Evolutionary conservation across 2,329 filamentous ascomycete genomes (phyloP), one percentile per base, ranked within the genome.

Genomic region (Colletotrichum costaricense): DNA sequence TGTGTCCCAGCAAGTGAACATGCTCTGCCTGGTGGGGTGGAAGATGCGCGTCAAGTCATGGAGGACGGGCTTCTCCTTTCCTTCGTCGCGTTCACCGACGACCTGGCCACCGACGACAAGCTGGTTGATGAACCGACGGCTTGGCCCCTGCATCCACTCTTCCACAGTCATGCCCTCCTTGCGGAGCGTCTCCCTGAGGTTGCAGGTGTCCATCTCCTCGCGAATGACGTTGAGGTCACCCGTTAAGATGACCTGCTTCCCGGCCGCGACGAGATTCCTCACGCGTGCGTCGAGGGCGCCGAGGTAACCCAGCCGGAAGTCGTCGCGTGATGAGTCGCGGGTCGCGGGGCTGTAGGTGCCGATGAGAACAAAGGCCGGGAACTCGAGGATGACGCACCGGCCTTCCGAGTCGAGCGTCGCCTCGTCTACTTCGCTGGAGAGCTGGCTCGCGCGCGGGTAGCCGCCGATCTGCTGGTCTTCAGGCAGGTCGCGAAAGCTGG

Each of bases 1-100:
- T 63, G 94, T 95, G 75, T 98, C 95, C 96, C 96, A 98, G 81
- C 96, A 98, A 0, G 97, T 98, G 81, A 95, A 98, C 97, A 99
- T 98, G 74, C 95, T 95, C 74, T 87, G 86, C 52, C 97, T 89
- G n/a, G 86, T 84, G 0, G 94, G 93, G 79, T 98, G 93, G 79
- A 95, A 97, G 30, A 89, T 90, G 62, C 97, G 90, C 77, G 94
- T 95, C 22, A 97, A 86, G 83, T 99, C 97, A 89, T 93, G 94
- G 54, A 98, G 84, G 1, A 95, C 89, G 2, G 94, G 90, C 14
- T 87, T 78, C 79, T 95, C 92, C 76, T 93, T 88, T 0, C 90
- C 92, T 77, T 92, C 85, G 72, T 97, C 94, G 72, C 91, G 88
- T 46, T 89, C 84, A 0, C 92, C 92, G 11, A 90, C 74, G 0